A percentile compares a stretch with the other conserved stretches of the same genome.
Conservation (phyloP, 2,329 filamentous ascomycete genomes). For the Drechslerella coelobrocha region DNA sequence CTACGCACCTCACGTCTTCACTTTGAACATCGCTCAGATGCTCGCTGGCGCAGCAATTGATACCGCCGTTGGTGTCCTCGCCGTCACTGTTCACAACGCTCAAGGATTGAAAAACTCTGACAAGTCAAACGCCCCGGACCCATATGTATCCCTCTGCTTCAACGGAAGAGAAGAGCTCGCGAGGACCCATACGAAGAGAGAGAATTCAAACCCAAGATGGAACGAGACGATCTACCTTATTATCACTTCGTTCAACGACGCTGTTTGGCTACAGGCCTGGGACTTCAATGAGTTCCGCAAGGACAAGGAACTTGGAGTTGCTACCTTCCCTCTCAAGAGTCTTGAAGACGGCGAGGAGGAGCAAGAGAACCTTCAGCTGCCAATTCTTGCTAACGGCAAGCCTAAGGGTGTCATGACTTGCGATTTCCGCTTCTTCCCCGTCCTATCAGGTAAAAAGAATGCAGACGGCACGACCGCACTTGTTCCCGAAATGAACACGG, state of each 20-base stretch:
- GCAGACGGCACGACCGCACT: conserved; percentile 80
- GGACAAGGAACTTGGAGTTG: conserved; percentile 89
- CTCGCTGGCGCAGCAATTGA: conserved; percentile 91
- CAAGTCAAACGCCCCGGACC: conserved; percentile 89
- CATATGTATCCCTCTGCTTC: conserved; percentile 83
- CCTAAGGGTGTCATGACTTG: conserved; percentile 78
- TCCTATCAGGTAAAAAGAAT: conserved; percentile 74
- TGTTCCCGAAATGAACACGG: conserved; percentile 86
- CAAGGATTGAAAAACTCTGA: conserved; percentile 93
- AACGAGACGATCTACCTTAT: conserved; percentile 97
- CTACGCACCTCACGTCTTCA: conserved; percentile 97
- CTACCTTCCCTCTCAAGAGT: conserved; percentile 82
- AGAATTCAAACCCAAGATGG: conserved; percentile 88
- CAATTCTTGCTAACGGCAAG: conserved; percentile 84
- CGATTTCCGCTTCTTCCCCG: conserved; percentile 94
- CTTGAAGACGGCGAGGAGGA: conserved; percentile 75
- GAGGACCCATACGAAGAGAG: conserved; percentile 84
- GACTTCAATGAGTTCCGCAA: conserved; percentile 97
- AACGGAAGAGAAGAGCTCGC: conserved; percentile 82
- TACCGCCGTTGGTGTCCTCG: conserved; percentile 91
- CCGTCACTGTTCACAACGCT: conserved; percentile 87
- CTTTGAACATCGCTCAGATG: conserved; percentile 98
- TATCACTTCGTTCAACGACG: conserved; percentile 86
- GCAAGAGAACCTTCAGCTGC: conserved; percentile 82
- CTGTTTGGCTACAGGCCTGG: conserved; percentile 81